Evolutionary conservation across 768 basidiomycete genomes (phyloP).

Genomic region (Psilocybe cyanescens): DNA sequence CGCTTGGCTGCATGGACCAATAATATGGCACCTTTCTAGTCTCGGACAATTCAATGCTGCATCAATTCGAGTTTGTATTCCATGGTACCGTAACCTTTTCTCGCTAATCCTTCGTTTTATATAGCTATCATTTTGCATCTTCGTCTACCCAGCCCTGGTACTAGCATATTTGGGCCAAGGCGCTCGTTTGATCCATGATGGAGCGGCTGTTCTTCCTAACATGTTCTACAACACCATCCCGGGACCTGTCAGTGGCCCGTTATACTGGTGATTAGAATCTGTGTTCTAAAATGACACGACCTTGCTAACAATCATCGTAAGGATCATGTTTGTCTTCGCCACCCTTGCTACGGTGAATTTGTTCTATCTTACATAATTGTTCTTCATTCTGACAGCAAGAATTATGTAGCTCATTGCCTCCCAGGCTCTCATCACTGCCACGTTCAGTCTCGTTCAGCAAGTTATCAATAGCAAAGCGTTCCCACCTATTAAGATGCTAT

Average conservation of each 20-base stretch:
- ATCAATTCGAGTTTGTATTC: constrained; percentile 55
- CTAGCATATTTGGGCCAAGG: constrained; percentile 78
- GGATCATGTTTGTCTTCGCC: constrained; percentile 66
- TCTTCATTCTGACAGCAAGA: constrained; percentile 3
- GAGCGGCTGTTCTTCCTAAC: constrained; percentile 50
- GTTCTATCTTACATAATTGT: neutral
- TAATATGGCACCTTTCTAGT: constrained; percentile 29
- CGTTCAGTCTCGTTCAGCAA: constrained; percentile 66
- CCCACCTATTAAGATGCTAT: constrained; percentile 58
- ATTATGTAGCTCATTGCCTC: constrained; percentile 55
- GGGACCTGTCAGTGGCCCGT: constrained; percentile 49
- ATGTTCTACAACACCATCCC: constrained; percentile 72
- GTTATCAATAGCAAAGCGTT: constrained; percentile 64
- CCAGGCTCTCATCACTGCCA: constrained; percentile 72
- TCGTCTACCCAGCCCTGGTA: constrained; percentile 63
- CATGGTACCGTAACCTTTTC: neutral
- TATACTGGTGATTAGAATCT: constrained; percentile 56
- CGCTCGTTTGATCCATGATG: constrained; percentile 57
- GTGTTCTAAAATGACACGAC: neutral
- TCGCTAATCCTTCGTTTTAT: neutral
- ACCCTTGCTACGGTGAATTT: constrained; percentile 61
- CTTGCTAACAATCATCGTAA: constrained; percentile 18
- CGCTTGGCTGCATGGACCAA: neutral
- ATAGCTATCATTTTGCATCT: constrained; percentile 52
- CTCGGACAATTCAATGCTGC: constrained; percentile 69